Base-by-base conservation (phyloP, 2,329 filamentous ascomycete species). In the Fusarium sp. region DNA sequence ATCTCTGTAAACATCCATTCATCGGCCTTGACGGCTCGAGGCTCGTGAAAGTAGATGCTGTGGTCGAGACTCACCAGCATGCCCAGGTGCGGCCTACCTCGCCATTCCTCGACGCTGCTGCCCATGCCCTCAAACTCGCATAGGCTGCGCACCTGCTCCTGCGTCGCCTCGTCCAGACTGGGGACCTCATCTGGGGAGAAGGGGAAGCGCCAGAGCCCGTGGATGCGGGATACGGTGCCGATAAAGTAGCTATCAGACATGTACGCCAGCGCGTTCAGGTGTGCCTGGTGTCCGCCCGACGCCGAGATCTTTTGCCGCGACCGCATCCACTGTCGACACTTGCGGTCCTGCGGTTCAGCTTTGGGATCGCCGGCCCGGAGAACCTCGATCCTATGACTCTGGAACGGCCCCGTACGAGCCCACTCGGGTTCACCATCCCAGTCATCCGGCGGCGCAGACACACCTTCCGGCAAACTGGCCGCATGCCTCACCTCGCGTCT, bases 191-290 rank as follows among this genome's bases (percentile, higher is more conserved):
- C 83, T 2, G 87, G 86, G 14, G 85, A 70, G 57, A 86, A 88
- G 1, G 88, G 90, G 80, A 93, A 94, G 16, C 93, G 88, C 89
- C 93, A 95, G 38, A 98, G 87, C 65, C 90, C 88, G 82, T 98
- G 95, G 63, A 95, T 92, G 22, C 94, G 90, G 31, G 92, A 87
- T 9, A 98, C 90, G 2, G 95, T 98, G 42, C 94, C 95, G 81
- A 98, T 95, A 83, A 99, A 98, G 84, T 94, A 96, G 79, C 90
- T 93, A 83, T 98, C 96, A 29, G 92, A 94, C 85, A 98, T 93
- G 85, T 98, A 99, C 27, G 96, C 96, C 70, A 99, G 87, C 10
- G 96, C 96, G 40, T 90, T 92, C 38, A 98, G 86, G 80, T 98
- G 95, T 12, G 95, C 94, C 77, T 93, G 89, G 72, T 92, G 90